A percentile compares a stretch with the other conserved stretches of the same genome.
phyloP scores from a whole-genome alignment of 2,329 filamentous ascomycete genomes.

The Xylogone sp. region DNA sequence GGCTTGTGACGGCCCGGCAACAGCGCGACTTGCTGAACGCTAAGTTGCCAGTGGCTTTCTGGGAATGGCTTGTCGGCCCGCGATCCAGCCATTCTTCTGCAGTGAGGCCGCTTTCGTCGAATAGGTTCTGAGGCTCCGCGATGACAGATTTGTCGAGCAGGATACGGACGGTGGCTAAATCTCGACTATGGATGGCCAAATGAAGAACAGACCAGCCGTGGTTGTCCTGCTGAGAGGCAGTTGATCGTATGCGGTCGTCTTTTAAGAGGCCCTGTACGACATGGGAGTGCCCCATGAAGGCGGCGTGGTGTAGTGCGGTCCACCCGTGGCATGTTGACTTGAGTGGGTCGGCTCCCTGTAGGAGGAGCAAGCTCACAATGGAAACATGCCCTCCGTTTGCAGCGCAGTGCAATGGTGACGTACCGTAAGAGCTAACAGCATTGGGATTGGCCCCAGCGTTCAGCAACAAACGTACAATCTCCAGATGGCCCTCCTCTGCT shows the following conservation, averaged over 20 bases:
- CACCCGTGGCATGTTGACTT: constrained; percentile 14
- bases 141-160: constrained; percentile 12
- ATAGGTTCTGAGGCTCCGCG: constrained; percentile 10
- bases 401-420: constrained; percentile 19
- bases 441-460: constrained; percentile 15
- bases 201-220: constrained; percentile 24
- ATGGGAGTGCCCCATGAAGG: constrained; percentile 21
- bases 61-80: constrained; percentile 10
- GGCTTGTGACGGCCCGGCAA: constrained; percentile 21
- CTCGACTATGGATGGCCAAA: constrained; percentile 19
- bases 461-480: constrained; percentile 19
- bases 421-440: constrained; percentile 14
- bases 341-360: constrained; percentile 5
- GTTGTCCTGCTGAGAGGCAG: constrained; percentile 18
- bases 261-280: constrained; percentile 19
- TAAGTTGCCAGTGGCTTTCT: constrained; percentile 21
- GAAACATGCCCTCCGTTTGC: constrained; percentile 4
- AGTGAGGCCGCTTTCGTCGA: constrained; percentile 20
- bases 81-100: constrained; percentile 23
- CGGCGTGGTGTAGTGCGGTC: constrained; percentile 16
- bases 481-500: constrained; percentile 17
- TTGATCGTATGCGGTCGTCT: constrained; percentile 16
- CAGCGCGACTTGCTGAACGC: constrained; percentile 26
- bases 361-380: constrained; percentile 3
- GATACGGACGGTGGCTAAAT: constrained; percentile 15